phyloP scores from a whole-genome alignment of 176 grass and related monocot species.

The Raddia guianensis region DNA sequence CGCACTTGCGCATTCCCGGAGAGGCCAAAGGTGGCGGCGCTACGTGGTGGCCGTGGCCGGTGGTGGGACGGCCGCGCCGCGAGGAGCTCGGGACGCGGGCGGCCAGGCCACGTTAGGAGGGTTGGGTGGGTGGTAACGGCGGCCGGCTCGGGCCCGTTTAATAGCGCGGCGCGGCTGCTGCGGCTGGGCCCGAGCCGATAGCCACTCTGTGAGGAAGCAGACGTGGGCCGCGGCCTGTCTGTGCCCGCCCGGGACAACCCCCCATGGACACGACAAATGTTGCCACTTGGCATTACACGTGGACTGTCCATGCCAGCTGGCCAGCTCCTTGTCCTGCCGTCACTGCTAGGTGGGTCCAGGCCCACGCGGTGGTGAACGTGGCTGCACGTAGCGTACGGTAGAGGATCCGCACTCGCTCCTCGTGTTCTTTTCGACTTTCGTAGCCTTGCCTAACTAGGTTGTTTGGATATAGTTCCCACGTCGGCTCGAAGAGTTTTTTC shows the following conservation, averaged over 20 bases:
- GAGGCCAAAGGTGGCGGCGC: slow-evolving; percentile 6
- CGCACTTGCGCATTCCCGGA: background rate
- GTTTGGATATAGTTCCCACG: too few species aligned
- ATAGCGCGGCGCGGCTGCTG: background rate
- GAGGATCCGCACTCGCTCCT: too few species aligned
- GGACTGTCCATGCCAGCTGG: background rate
- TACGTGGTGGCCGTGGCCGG: background rate
- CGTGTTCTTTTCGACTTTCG: too few species aligned
- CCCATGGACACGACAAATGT: too few species aligned
- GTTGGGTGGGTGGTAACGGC: background rate
- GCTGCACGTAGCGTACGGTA: too few species aligned
- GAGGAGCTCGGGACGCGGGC: slow-evolving; percentile 19
- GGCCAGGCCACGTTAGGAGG: slow-evolving; percentile 1
- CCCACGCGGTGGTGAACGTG: too few species aligned
- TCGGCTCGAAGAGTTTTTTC: too few species aligned
- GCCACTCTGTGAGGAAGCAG: background rate
- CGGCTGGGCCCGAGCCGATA: background rate
- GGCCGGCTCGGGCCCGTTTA: slow-evolving; percentile 27
- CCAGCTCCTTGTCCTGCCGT: too few species aligned
- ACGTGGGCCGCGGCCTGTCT: slow-evolving; percentile 20
- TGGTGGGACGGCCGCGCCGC: slow-evolving; percentile 11
- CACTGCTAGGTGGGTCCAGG: too few species aligned
- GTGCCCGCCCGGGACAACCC: background rate
- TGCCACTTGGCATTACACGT: background rate
- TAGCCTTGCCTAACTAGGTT: too few species aligned